These are phyloP conservation scores for Debaryomyces castellii DNA, from an alignment of 805 yeast genomes.

Conservation along the genomic window DNA sequence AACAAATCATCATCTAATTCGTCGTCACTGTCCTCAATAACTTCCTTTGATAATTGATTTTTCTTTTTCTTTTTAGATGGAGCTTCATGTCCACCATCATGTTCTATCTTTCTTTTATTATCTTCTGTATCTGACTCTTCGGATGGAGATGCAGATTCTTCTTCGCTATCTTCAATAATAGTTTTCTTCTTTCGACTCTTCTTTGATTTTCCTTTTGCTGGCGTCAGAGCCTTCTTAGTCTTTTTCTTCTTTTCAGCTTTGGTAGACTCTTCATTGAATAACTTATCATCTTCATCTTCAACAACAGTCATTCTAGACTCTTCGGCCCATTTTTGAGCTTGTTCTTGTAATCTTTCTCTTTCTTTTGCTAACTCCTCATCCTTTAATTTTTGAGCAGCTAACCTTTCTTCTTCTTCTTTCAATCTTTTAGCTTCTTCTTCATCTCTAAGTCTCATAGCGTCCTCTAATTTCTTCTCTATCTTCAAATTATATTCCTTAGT, in stretches of 20 bases:
- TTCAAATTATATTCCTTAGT: constrained; percentile 66
- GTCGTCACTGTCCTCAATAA: constrained; percentile 49
- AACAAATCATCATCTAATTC: constrained; percentile 35
- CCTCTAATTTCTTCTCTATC: constrained; percentile 60
- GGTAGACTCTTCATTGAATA: constrained; percentile 46
- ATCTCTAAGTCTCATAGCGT: constrained; percentile 66
- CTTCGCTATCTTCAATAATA: constrained; percentile 34
- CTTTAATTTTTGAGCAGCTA: constrained; percentile 43
- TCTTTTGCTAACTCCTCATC: constrained; percentile 48
- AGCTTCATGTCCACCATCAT: constrained; percentile 12
- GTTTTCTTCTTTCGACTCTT: constrained; percentile 26
- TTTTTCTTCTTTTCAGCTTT: constrained; percentile 31
- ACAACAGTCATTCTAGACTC: constrained; percentile 36
- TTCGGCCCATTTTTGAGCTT: constrained; percentile 50
- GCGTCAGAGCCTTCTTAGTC: constrained; percentile 22
- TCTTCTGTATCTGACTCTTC: constrained; percentile 25
- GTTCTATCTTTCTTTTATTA: constrained; percentile 17
- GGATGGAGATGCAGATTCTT: constrained; percentile 20
- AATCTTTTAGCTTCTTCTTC: constrained; percentile 47
- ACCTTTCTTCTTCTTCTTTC: constrained; percentile 38
- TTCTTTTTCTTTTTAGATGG: constrained; percentile 26
- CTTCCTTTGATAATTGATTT: constrained; percentile 28
- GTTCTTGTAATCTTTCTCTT: constrained; percentile 48
- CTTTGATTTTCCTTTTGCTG: constrained; percentile 31
- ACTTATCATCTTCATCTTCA: constrained; percentile 34